Base-by-base conservation (phyloP, 768 basidiomycete species). In the Boletus barrowsii region DNA sequence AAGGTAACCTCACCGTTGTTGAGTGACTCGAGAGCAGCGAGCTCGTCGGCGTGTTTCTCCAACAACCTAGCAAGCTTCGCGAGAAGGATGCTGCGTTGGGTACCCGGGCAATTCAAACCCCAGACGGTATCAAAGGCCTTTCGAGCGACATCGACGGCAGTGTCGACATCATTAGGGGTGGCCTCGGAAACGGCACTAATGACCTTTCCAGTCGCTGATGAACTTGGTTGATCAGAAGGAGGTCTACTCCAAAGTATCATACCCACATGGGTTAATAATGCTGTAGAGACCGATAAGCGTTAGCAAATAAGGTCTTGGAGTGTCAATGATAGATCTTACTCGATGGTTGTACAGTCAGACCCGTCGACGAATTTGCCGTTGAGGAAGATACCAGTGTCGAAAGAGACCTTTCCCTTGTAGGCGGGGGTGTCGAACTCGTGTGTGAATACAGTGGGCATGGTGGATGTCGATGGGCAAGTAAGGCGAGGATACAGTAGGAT, bases 351-450 rank as follows among this genome's bases (percentile, higher is more conserved):
- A 2, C 73, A 69, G 7, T 79, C 73, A 18, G 76, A 74, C 18
- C 84, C 82, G 35, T 83, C 81, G 14, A 81, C 72, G 62, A 80
- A 92, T 68, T 88, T 65, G 58, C 84, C 84, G 62, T 81, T 76
- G 66, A 93, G 88, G 75, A 84, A 91, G 51, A 90, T 62, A 30
- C 88, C 87, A 4, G 87, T 87, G 61, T 75, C 73, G 56, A 88
- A 72, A 7, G 74, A 73, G 18, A 76, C 73, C 45, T 74, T 73
- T n/a, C 83, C 84, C 69, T 82, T 86, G 81, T 71, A 87, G 55
- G 72, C 58, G 40, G 72, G 73, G 9, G 78, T 79, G 44, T 84
- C 68, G 59, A 86, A 86, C n/a, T 74, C 68, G 72, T 86, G 70
- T 10, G 66, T 62, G 70, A 77, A 82, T 20, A 69, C 68, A 39